Evolutionary conservation across 1,284 basidiomycete species (phyloP).

Genomic region (Sanghuangporus sanghuang): DNA sequence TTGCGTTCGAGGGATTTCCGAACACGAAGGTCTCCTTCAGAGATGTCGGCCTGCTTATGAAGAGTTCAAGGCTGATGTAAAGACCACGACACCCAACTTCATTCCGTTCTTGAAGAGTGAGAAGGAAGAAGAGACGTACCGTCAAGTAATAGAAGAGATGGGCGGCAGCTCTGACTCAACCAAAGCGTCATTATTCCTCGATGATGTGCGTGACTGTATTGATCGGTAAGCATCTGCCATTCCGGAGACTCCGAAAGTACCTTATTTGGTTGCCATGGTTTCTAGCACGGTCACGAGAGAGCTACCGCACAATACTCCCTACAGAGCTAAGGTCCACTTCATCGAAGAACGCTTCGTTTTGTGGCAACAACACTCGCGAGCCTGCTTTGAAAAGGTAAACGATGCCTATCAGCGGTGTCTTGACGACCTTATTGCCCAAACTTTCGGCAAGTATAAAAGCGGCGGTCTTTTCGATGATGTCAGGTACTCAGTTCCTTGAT

Average conservation of each 20-base stretch:
- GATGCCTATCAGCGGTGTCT: constrained; percentile 21
- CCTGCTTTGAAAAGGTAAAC: constrained; percentile 29
- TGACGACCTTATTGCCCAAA: constrained; percentile 20
- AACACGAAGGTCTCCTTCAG: neutral
- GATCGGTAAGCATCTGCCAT: constrained; percentile 24
- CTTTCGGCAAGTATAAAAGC: constrained; percentile 29
- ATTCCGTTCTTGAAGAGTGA: neutral
- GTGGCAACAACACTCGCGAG: constrained; percentile 27
- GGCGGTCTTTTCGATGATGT: constrained; percentile 24
- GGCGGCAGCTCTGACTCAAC: neutral
- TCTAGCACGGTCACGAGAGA: constrained; percentile 24
- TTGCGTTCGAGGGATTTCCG: neutral
- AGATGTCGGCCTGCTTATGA: neutral
- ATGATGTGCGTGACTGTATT: constrained; percentile 30
- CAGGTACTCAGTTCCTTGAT: constrained; percentile 21
- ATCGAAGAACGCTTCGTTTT: constrained; percentile 25
- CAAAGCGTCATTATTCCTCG: constrained; percentile 23
- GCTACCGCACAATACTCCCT: constrained; percentile 31
- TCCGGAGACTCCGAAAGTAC: neutral
- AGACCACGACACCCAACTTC: neutral
- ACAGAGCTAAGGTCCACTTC: constrained; percentile 26
- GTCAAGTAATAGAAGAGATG: neutral
- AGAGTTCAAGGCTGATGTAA: neutral
- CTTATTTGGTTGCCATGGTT: neutral
- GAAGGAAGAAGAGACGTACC: neutral